Conservation (phyloP, 805 yeast genomes). For the Naumovozyma baii region DNA sequence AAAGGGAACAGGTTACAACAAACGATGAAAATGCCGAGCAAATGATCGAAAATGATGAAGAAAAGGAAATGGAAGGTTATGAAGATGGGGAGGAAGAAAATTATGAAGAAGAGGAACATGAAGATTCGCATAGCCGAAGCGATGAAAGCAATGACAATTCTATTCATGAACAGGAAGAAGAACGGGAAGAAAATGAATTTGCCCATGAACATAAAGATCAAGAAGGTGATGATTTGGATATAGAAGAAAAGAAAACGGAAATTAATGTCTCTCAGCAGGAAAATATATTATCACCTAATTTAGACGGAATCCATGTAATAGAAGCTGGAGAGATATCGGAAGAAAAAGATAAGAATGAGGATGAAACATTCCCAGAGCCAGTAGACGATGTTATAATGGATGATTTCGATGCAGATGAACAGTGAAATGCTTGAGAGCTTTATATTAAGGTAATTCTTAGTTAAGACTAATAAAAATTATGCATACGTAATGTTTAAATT, state of each 20-base stretch:
- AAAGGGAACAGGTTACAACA: constrained; percentile 4
- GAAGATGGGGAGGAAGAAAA: constrained; percentile 3
- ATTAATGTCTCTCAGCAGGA: no score
- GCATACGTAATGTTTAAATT: no score
- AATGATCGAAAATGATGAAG: constrained; percentile 6
- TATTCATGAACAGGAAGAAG: background rate
- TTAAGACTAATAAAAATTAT: no score
- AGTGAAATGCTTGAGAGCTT: no score
- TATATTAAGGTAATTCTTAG: no score
- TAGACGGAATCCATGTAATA: no score
- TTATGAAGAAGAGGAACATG: background rate
- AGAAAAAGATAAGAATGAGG: background rate
- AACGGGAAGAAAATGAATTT: background rate
- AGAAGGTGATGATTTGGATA: constrained; percentile 2
- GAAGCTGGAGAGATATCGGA: background rate
- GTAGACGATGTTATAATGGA: constrained; percentile 1
- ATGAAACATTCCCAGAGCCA: constrained; percentile 1
- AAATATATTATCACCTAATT: no score
- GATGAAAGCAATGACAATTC: background rate
- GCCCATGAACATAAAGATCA: background rate
- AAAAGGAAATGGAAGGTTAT: constrained; percentile 3
- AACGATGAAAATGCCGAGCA: background rate
- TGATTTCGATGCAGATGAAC: no score
- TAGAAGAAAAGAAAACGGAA: constrained; percentile 1
- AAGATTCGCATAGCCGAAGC: background rate